Evolutionary conservation across 257 asterid species (phyloP).

Genomic region (Nicotiana tomentosiformis): DNA sequence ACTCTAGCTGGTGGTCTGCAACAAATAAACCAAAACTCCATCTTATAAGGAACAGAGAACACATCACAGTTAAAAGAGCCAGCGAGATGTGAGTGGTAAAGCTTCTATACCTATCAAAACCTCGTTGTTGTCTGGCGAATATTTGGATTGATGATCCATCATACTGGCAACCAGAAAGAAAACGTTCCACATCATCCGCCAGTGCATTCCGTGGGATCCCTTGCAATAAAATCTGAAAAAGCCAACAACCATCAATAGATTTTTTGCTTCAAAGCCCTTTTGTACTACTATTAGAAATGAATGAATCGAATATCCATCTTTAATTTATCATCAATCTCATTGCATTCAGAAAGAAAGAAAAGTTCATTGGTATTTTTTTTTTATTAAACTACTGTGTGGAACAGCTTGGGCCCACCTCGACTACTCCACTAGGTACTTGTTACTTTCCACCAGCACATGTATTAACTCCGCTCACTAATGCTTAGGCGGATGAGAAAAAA

Average conservation of each 20-base stretch:
- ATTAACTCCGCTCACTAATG: background rate
- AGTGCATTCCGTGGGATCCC: constrained; percentile 68
- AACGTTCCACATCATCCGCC: constrained; percentile 67
- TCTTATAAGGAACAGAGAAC: background rate
- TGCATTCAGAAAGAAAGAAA: background rate
- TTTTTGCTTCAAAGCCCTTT: background rate
- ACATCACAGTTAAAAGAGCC: background rate
- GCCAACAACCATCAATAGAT: background rate
- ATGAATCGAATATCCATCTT: background rate
- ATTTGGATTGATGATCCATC: constrained; percentile 48
- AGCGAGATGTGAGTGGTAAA: background rate
- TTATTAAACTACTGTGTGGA: background rate
- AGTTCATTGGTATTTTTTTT: background rate
- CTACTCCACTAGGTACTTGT: background rate
- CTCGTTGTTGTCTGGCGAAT: constrained; percentile 34
- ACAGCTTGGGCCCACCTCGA: background rate
- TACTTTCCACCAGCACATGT: background rate
- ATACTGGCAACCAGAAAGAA: constrained; percentile 70
- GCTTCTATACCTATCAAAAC: background rate
- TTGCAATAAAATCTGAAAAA: constrained; percentile 46
- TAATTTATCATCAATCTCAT: background rate
- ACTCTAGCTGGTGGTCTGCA: constrained; percentile 44
- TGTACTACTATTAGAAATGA: background rate
- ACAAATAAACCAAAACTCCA: constrained; percentile 4
- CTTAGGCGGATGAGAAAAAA: background rate